A percentile compares a stretch with the other conserved stretches of the same genome.
Conservation (phyloP, 768 basidiomycete species). For the Tulasnella sp. region DNA sequence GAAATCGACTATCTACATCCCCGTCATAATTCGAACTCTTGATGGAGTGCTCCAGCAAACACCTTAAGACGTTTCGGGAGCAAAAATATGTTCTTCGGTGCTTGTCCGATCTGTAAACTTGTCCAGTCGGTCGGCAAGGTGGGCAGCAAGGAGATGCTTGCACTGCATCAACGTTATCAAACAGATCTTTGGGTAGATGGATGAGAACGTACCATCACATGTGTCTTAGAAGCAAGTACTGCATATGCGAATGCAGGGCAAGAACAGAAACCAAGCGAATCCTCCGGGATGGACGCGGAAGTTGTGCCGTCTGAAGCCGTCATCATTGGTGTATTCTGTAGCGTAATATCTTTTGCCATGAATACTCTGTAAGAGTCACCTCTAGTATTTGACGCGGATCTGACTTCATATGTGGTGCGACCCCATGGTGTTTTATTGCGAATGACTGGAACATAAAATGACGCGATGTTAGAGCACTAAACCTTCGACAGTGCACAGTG, state of each 20-base stretch:
- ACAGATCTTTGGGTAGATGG: not conserved
- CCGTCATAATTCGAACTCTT: too few relatives aligned
- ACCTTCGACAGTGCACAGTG: too few relatives aligned
- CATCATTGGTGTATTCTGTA: not conserved
- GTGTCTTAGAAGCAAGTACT: constrained; percentile 45
- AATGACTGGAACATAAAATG: constrained; percentile 35
- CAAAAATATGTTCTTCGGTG: constrained; percentile 33
- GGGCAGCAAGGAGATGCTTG: constrained; percentile 62
- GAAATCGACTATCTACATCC: too few relatives aligned
- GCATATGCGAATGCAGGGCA: constrained; percentile 61
- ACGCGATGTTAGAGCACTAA: not conserved
- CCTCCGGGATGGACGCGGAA: not conserved
- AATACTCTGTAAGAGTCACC: not conserved
- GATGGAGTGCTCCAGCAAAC: too few relatives aligned
- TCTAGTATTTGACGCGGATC: constrained; percentile 37
- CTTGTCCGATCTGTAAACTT: constrained; percentile 39
- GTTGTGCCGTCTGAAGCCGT: not conserved
- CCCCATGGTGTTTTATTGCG: constrained; percentile 47
- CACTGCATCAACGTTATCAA: constrained; percentile 35
- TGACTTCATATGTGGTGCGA: constrained; percentile 48
- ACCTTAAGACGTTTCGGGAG: too few relatives aligned
- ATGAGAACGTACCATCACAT: constrained; percentile 43
- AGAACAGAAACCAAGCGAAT: constrained; percentile 44
- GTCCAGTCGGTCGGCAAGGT: constrained; percentile 43
- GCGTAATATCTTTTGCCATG: not conserved